These are phyloP conservation scores for Cystobasidium sp. DNA, from an alignment of 1,284 basidiomycete species.

Conservation along the genomic window DNA sequence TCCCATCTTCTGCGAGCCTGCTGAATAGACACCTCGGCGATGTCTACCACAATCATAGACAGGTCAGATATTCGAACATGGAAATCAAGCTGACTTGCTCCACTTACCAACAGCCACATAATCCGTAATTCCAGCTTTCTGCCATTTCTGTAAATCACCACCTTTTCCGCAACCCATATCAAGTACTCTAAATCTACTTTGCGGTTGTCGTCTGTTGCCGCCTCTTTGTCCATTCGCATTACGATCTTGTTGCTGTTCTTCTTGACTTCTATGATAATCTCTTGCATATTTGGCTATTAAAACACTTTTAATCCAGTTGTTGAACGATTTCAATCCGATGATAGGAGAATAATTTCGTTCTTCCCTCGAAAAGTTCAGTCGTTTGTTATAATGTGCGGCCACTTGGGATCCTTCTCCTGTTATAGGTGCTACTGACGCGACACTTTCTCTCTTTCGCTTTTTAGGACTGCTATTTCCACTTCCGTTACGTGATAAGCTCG, in stretches of 20 bases:
- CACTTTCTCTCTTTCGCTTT: slow-evolving; percentile 36
- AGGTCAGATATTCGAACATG: not conserved
- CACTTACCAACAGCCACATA: slow-evolving; percentile 79
- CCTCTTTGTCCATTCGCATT: slow-evolving; percentile 39
- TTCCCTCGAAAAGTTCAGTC: slow-evolving; percentile 84
- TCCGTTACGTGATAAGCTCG: not conserved
- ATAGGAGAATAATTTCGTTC: slow-evolving; percentile 90
- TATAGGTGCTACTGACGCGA: slow-evolving; percentile 6
- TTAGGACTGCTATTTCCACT: slow-evolving; percentile 30
- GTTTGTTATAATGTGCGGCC: slow-evolving; percentile 68
- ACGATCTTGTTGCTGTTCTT: not conserved
- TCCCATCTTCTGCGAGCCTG: slow-evolving; percentile 77
- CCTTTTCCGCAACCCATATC: slow-evolving; percentile 99
- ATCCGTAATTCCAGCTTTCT: slow-evolving; percentile 78
- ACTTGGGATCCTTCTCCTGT: slow-evolving; percentile 22
- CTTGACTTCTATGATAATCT: slow-evolving; percentile 36
- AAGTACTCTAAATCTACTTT: slow-evolving; percentile 71
- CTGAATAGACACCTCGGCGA: slow-evolving; percentile 85
- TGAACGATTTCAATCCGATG: slow-evolving; percentile 94
- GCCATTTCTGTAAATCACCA: slow-evolving; percentile 96
- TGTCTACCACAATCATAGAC: slow-evolving; percentile 65
- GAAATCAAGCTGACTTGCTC: not conserved
- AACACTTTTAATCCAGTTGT: slow-evolving; percentile 98
- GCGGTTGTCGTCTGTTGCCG: slow-evolving; percentile 54
- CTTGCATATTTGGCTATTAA: slow-evolving; percentile 80